Evolutionary conservation across 2,329 filamentous ascomycete genomes (phyloP), one percentile per base, ranked within the genome.

Genomic region (Fusarium brevicatenulatum): DNA sequence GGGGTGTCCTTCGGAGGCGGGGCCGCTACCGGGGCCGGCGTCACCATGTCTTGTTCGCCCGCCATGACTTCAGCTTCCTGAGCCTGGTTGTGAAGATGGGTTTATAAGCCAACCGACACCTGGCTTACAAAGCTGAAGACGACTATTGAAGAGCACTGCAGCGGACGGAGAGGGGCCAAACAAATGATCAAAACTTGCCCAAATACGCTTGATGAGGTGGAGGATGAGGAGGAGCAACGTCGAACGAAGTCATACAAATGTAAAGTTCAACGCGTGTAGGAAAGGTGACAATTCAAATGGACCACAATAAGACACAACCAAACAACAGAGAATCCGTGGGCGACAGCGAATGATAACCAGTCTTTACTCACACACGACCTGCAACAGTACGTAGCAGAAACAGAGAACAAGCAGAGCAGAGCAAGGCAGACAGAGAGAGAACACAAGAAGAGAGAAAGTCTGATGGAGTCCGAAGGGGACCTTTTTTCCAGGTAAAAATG

Each of bases 21-120:
- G 71, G 59, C 71, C 49, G 54, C 9, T 9, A 57, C 65, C 66
- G 66, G 60, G 39, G 60, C 60, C 44, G 72, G 43, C 47, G 55
- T 70, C 53, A 67, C 71, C 64, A 70, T 63, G 25, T 72, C 71
- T 72, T 72, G 68, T 56, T 52, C 44, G 50, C 70, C 60, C 28
- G 65, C 60, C 72, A 74, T 74, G 39, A 52, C 59, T 66, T 66
- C 37, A 68, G n/a, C 39, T 71, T 47, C 60, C 59, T 63, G 25
- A 54, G 58, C 52, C 36, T 40, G 25, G 37, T 39, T 43, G 28
- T 49, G 52, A 25, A 50, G 28, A n/a, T 49, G 36, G 42, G 25
- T 44, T 55, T 64, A 32, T 21, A 23, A 39, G 25, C 42, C 37
- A 57, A 53, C 40, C 37, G 47, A 54, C 19, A 25, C 37, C 21